These are phyloP conservation scores for Cladorrhinum samala DNA, from an alignment of 495 filamentous ascomycete species.

Conservation along the genomic window DNA sequence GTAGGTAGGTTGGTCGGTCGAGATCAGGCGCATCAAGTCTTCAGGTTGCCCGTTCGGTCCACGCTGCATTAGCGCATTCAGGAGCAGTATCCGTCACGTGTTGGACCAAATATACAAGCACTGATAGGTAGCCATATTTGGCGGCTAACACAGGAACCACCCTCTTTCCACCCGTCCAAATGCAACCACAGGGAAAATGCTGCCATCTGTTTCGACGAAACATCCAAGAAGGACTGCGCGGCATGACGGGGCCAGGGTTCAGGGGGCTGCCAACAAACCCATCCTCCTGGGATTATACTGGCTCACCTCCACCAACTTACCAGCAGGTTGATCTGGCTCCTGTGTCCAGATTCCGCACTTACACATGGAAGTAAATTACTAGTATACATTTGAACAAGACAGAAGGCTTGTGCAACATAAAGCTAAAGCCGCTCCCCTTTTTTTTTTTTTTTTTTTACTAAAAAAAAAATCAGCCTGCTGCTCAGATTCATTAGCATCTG, in stretches of 20 bases:
- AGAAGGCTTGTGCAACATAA: not conserved
- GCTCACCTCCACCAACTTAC: no score
- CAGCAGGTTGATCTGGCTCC: no score
- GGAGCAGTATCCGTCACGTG: constrained; percentile 23
- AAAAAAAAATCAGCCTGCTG: not conserved
- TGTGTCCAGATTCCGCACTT: no score
- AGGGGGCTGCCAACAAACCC: not conserved
- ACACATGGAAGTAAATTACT: not conserved
- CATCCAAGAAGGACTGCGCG: not conserved
- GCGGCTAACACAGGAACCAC: not conserved
- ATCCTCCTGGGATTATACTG: not conserved
- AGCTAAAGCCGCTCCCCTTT: no score
- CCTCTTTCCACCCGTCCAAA: not conserved
- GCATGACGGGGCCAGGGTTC: no score
- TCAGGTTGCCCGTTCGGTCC: no score
- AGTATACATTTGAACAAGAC: not conserved
- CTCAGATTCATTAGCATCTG: not conserved
- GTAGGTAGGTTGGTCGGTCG: constrained; percentile 19
- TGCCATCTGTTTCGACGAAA: not conserved
- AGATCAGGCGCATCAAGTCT: constrained; percentile 23
- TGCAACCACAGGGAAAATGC: constrained; percentile 1
- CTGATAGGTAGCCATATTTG: no score
- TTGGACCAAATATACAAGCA: not conserved
- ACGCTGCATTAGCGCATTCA: constrained; percentile 23
- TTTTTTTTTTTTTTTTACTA: not conserved